Conservation (phyloP, 208 protist genomes). For the Crithidia mellificae region DNA sequence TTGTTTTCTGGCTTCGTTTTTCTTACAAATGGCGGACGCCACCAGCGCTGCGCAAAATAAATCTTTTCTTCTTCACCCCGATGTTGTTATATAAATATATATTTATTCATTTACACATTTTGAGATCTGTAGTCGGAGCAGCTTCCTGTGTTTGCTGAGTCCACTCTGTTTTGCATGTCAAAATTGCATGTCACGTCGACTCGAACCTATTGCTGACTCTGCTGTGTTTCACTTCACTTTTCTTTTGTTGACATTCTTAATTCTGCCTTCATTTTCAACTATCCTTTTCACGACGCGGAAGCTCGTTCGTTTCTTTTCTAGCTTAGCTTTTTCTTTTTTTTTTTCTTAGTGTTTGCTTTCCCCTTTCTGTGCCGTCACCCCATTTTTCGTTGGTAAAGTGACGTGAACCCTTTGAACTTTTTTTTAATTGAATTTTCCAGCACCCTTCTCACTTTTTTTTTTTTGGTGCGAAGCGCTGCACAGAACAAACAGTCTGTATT, state of each 20-base stretch:
- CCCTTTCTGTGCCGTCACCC: neutral
- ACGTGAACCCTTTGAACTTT: neutral
- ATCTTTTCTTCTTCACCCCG: neutral
- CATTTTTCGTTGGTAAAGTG: neutral
- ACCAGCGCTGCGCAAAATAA: neutral
- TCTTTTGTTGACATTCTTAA: constrained; percentile 8
- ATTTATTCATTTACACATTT: too few relatives aligned
- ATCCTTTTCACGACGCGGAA: neutral
- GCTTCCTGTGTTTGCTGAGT: too few relatives aligned
- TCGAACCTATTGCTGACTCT: constrained; percentile 2
- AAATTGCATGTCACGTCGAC: neutral
- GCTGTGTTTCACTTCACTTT: constrained; percentile 8
- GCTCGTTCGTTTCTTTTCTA: constrained; percentile 2
- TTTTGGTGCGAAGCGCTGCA: neutral
- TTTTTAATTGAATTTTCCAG: neutral
- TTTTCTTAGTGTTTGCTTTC: neutral
- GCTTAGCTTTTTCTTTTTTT: too few relatives aligned
- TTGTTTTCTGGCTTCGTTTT: too few relatives aligned
- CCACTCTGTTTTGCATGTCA: neutral
- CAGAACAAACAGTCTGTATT: neutral
- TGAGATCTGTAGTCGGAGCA: too few relatives aligned
- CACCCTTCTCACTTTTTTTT: constrained; percentile 6
- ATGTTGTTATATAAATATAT: constrained; percentile 1
- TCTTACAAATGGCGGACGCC: neutral
- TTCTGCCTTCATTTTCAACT: constrained; percentile 9